Evolutionary conservation across 1,284 basidiomycete genomes (phyloP).

Genomic region (Cystobasidiaceae sp.): DNA sequence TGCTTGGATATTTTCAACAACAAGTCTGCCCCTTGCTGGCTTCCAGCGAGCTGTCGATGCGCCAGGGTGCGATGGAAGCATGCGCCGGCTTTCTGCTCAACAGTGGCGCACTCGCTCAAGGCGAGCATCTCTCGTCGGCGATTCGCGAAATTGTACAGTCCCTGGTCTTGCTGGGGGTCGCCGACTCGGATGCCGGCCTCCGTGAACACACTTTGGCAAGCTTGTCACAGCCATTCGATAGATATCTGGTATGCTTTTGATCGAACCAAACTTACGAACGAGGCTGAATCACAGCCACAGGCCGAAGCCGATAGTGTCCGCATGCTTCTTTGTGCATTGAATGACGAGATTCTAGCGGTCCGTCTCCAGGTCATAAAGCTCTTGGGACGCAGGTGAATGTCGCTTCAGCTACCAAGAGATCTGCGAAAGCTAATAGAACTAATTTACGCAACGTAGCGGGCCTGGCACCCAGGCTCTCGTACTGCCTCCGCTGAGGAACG

Average conservation of each 20-base stretch:
- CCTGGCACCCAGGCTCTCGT: not conserved
- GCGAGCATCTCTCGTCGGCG: not conserved
- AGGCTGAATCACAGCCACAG: not conserved
- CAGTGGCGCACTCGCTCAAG: not conserved
- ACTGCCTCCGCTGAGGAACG: conserved; percentile 16
- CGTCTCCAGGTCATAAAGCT: conserved; percentile 6
- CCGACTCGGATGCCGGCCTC: not conserved
- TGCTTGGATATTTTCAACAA: conserved; percentile 15
- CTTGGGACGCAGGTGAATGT: conserved; percentile 7
- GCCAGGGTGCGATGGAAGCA: conserved; percentile 3
- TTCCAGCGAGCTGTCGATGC: not conserved
- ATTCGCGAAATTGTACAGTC: conserved; percentile 16
- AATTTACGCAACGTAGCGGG: not conserved
- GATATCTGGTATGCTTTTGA: conserved; percentile 5
- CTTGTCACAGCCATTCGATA: not conserved
- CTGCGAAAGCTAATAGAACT: not conserved
- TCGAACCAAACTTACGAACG: not conserved
- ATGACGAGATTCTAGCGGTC: conserved; percentile 8
- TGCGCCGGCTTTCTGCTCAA: not conserved
- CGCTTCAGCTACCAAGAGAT: not conserved
- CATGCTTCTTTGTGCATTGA: conserved; percentile 21
- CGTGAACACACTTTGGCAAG: not conserved
- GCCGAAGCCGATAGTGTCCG: conserved; percentile 4
- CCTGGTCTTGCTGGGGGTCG: conserved; percentile 2
- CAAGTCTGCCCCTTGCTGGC: not conserved